Conservation (phyloP, 352 stramenopile genomes). For the Phytopythium montanum region DNA sequence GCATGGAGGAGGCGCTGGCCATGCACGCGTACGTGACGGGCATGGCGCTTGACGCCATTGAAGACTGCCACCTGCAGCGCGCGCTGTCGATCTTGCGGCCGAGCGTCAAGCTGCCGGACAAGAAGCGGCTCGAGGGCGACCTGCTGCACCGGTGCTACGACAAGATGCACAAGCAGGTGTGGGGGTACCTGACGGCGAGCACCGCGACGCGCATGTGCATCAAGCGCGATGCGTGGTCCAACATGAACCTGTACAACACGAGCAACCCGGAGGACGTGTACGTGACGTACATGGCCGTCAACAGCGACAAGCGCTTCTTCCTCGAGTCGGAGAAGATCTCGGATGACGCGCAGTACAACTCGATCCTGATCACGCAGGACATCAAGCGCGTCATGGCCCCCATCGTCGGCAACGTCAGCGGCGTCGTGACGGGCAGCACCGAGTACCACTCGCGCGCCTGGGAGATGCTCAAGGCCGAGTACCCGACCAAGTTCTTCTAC, state of each 20-base stretch:
- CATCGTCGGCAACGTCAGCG: conserved; percentile 64
- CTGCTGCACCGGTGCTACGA: conserved; percentile 72
- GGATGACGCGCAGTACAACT: conserved; percentile 66
- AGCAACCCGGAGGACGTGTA: conserved; percentile 63
- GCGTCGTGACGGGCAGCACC: conserved; percentile 72
- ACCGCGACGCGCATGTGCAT: conserved; percentile 55
- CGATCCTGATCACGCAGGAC: conserved; percentile 77
- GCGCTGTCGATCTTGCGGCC: conserved; percentile 53
- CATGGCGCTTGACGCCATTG: conserved; percentile 72
- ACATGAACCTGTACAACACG: conserved; percentile 72
- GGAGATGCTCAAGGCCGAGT: conserved; percentile 83
- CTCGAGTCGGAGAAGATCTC: conserved; percentile 70
- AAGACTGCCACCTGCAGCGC: conserved; percentile 67
- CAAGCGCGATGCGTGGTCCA: conserved; percentile 79
- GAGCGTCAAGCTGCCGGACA: conserved; percentile 61
- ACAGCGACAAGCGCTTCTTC: conserved; percentile 77
- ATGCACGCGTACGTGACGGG: conserved; percentile 83
- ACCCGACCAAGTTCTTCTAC: conserved; percentile 87
- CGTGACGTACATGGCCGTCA: conserved; percentile 80
- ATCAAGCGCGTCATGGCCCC: conserved; percentile 80
- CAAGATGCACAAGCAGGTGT: conserved; percentile 86
- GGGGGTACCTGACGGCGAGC: conserved; percentile 63
- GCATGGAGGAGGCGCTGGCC: conserved; percentile 70
- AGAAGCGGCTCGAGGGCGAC: conserved; percentile 63
- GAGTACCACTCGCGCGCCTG: conserved; percentile 71